Evolutionary conservation across 257 asterid genomes (phyloP).

Genomic region (Leonotis leonurus): DNA sequence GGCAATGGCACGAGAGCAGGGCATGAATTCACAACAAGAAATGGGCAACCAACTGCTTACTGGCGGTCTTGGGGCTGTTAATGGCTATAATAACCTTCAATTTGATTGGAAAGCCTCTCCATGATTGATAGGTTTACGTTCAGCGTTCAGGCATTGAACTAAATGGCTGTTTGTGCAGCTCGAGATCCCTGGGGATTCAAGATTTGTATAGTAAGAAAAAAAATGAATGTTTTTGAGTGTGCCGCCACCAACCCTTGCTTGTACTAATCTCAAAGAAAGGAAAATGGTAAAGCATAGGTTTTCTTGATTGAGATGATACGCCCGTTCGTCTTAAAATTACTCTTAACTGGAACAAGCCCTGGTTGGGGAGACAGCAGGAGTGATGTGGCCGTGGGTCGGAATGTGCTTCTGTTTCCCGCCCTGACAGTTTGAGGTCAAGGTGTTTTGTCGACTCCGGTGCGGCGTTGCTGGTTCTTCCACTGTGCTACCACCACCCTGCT

Average conservation of each 20-base stretch:
- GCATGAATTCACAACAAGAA: conserved; percentile 63
- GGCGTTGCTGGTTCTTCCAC: conserved; percentile 19
- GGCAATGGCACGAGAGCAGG: conserved; percentile 62
- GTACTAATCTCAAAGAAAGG: conserved; percentile 32
- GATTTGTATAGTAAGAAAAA: conserved; percentile 10
- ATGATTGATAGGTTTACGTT: conserved; percentile 12
- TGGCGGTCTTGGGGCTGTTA: conserved; percentile 80
- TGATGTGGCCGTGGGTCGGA: conserved; percentile 8
- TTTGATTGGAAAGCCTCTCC: conserved; percentile 89
- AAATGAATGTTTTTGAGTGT: conserved; percentile 21
- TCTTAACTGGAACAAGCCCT: conserved; percentile 39
- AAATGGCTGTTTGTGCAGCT: conserved; percentile 44
- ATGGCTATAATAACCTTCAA: conserved; percentile 76
- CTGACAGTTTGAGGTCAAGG: conserved; percentile 21
- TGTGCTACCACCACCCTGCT: conserved; percentile 9
- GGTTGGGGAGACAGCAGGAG: conserved; percentile 22
- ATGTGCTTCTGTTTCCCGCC: not conserved
- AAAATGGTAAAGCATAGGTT: conserved; percentile 19
- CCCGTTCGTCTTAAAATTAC: conserved; percentile 4
- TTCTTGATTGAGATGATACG: conserved; percentile 26
- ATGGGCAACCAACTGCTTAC: conserved; percentile 64
- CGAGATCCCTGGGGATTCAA: conserved; percentile 29
- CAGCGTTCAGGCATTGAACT: conserved; percentile 17
- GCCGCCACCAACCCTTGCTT: not conserved
- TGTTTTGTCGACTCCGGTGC: conserved; percentile 17